Evolutionary conservation across 129 eudicot species (phyloP).

Genomic region (Logfia minima): DNA sequence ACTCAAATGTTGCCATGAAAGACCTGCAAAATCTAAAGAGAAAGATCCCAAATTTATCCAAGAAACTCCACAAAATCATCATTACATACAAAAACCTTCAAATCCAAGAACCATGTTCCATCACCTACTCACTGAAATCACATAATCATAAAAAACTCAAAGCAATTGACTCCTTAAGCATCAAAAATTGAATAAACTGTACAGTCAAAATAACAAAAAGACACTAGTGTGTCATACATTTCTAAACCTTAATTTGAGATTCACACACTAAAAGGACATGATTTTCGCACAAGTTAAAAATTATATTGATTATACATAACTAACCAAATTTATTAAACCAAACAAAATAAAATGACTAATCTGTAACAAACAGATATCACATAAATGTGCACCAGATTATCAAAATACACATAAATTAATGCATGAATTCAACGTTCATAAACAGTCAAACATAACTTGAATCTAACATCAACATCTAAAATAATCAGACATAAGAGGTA

Average conservation of each 20-base stretch:
- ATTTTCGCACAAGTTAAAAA: not conserved
- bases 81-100: conserved; percentile 2
- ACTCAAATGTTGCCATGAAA: conserved; percentile 82
- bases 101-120: not conserved
- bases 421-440: not conserved
- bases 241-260: not conserved
- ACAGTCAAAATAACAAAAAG: not conserved
- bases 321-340: not conserved
- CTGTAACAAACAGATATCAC: not conserved
- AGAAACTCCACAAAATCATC: conserved; percentile 1
- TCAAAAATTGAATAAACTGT: not conserved
- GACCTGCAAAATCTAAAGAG: conserved; percentile 24
- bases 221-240: not conserved
- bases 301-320: not conserved
- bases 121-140: not conserved
- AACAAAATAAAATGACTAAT: not conserved
- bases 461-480: not conserved
- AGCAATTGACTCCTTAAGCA: not conserved
- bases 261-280: not conserved
- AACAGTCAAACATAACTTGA: not conserved
- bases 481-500: not conserved
- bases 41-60: not conserved
- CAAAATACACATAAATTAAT: not conserved
- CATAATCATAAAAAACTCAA: not conserved
- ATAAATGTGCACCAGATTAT: not conserved